Base-by-base conservation (phyloP, 148 eudicot species). In the Rhododendron ovatum region DNA sequence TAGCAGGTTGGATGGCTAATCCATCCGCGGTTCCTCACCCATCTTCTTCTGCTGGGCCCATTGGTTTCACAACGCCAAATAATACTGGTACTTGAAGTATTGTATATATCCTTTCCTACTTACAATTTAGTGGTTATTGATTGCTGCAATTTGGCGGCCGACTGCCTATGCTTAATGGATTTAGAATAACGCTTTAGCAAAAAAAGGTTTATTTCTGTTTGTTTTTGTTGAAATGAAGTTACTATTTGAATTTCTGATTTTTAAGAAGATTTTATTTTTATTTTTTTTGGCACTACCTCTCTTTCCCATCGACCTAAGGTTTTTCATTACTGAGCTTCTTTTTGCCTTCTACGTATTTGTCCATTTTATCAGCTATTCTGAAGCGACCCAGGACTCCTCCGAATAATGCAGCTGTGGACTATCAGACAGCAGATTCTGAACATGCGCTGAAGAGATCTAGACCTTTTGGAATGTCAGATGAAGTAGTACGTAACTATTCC, bases 1-100 rank as follows among this genome's bases (percentile, higher is more conserved):
- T 95, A 87, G 93, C 96, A 63, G 98, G 98, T 50, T 93, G 98
- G 99, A 95, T 96, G 95, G 88, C 98, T 47, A 95, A 90, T 93
- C 92, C 92, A 82, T 91, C 98, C 84, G 88, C 91, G 9, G 93
- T 92, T 75, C 91, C 98, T 89, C 99, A 96, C 88, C 93, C 95
- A 71, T 90, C 95, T 43, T 26, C 84, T 86, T 92, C 99, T 50
- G 95, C 95, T 86, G 98, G 98, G 79, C 95, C 96, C 28, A 92
- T 94, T 85, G 94, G 98, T 83, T 91, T 96, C 83, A 91, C 90
- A 82, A 83, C 91, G 48, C 92, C 98, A 28, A 95, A 90, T 86
- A 89, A 86, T 89, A 83, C 92, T 85, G 93, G 98, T 93, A 92
- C 51, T 63, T 82, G 18, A 51, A 37, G 30, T 35, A 20, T 82